phyloP scores from a whole-genome alignment of 352 stramenopile species.

The Pythium phragmitis region DNA sequence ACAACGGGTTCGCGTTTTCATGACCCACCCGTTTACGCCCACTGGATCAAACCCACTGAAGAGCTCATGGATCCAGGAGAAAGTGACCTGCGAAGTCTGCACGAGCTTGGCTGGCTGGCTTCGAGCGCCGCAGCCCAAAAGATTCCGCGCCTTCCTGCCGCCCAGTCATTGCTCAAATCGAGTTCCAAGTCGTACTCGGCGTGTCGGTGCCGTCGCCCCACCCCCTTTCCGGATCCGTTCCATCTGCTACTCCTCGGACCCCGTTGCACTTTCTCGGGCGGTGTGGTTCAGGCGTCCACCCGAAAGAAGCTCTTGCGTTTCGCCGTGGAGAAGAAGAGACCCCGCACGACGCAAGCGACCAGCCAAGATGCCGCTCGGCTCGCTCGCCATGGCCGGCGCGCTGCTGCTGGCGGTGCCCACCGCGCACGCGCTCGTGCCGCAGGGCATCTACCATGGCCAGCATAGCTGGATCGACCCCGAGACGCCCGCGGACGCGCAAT shows the following conservation, averaged over 20 bases:
- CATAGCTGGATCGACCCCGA: constrained; percentile 77
- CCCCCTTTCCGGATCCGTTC: background rate
- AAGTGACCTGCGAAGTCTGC: constrained; percentile 1
- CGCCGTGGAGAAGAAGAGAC: background rate
- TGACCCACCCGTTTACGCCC: background rate
- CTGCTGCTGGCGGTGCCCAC: constrained; percentile 26
- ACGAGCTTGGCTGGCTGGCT: constrained; percentile 1
- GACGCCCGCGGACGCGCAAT: constrained; percentile 58
- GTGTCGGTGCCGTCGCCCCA: background rate
- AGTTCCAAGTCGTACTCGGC: constrained; percentile 4
- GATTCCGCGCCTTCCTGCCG: constrained; percentile 5
- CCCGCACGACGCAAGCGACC: background rate
- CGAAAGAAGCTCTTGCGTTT: background rate
- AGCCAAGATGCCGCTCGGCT: constrained; percentile 13
- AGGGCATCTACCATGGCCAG: constrained; percentile 43
- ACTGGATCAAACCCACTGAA: background rate
- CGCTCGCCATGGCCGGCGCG: constrained; percentile 25
- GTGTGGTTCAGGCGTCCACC: background rate
- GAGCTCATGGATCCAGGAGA: background rate
- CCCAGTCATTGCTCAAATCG: constrained; percentile 24
- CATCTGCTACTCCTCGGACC: background rate
- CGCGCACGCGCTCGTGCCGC: constrained; percentile 28
- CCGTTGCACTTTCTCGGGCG: background rate
- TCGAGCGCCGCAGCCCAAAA: background rate
- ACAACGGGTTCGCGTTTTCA: background rate